Base-by-base conservation (phyloP, 768 basidiomycete species). In the Mycena haematopus region DNA sequence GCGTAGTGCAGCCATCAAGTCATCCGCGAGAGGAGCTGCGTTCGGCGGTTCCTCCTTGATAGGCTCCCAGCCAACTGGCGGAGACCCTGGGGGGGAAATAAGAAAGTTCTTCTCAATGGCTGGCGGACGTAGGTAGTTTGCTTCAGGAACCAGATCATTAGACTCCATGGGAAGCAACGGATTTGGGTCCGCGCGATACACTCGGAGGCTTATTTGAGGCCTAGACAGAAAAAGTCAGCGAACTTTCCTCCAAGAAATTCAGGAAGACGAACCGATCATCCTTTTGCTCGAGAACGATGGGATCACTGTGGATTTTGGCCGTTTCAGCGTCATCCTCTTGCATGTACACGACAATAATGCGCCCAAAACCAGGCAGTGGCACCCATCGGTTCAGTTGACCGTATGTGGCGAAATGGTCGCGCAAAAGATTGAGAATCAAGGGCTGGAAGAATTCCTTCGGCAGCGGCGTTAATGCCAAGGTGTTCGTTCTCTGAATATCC, bases 21-120 rank as follows among this genome's bases (percentile, higher is more conserved):
- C 63, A 15, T 65, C 63, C 1, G 63, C 63, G 50, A 65, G 59
- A 17, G 63, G 63, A 13, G 58, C 38, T 7, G 58, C 58, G 54
- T 65, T 65, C 1, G 63, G 63, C 2, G 63, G 63, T 19, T 60
- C 63, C 54, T 65, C 58, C 51, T 52, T 56, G 54, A 95, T 85
- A 25, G 84, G 94, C 71, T 97, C 95, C 97, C 97, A 99, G 3
- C 96, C 97, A 1, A 96, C 89, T 0, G 97, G 97, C 0, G 97
- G 97, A 0, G 95, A 97, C 7, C 97, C 97, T 3, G 97, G 97
- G 0, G 97, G 97, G 0, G 97, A 99, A 65, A 99, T 96, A 52
- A 99, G 84, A 78, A 98, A 99, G 77, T 99, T 99, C 77, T 94
- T 94, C 70, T 95, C 91, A 38, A 88, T 67, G 0, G 83, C 77